phyloP scores from a whole-genome alignment of 352 stramenopile species.

The Phytophthora tentaculata region DNA sequence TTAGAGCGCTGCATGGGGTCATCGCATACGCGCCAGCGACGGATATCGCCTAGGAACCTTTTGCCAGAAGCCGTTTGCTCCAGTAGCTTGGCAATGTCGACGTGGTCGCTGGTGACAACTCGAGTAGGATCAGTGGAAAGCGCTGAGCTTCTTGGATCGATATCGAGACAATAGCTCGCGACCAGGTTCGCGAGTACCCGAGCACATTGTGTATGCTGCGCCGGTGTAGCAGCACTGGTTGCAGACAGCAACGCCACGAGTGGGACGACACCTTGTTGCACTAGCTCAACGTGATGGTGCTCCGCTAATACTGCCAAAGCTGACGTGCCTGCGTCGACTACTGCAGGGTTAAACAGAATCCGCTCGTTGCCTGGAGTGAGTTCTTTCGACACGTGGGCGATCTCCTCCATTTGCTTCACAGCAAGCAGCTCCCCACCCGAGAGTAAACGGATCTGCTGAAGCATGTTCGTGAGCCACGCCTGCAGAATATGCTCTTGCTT shows the following conservation, averaged over 20 bases:
- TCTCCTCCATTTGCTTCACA: constrained; percentile 80
- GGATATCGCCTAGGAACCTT: constrained; percentile 46
- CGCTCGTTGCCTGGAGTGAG: constrained; percentile 79
- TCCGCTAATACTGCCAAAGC: constrained; percentile 76
- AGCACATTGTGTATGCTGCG: constrained; percentile 62
- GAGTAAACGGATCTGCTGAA: constrained; percentile 71
- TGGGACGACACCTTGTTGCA: constrained; percentile 67
- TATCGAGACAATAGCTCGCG: constrained; percentile 53
- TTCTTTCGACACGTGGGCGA: constrained; percentile 75
- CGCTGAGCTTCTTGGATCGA: constrained; percentile 41
- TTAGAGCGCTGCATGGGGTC: constrained; percentile 82
- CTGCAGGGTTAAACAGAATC: constrained; percentile 69
- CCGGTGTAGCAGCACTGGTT: constrained; percentile 34
- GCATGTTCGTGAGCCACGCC: constrained; percentile 79
- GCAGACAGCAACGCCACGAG: constrained; percentile 64
- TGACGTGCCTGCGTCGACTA: constrained; percentile 71
- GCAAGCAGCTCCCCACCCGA: constrained; percentile 70
- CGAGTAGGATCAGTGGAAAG: constrained; percentile 23
- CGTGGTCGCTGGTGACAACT: constrained; percentile 40
- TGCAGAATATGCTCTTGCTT: constrained; percentile 76
- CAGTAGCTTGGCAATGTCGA: constrained; percentile 64
- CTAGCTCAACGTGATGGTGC: constrained; percentile 66
- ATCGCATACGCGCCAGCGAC: constrained; percentile 44
- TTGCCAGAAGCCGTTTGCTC: constrained; percentile 50
- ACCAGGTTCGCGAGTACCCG: constrained; percentile 82